These are phyloP conservation scores for Rhizoclosmatium globosum DNA, from an alignment of 192 early-diverging fungal genomes.

Conservation along the genomic window DNA sequence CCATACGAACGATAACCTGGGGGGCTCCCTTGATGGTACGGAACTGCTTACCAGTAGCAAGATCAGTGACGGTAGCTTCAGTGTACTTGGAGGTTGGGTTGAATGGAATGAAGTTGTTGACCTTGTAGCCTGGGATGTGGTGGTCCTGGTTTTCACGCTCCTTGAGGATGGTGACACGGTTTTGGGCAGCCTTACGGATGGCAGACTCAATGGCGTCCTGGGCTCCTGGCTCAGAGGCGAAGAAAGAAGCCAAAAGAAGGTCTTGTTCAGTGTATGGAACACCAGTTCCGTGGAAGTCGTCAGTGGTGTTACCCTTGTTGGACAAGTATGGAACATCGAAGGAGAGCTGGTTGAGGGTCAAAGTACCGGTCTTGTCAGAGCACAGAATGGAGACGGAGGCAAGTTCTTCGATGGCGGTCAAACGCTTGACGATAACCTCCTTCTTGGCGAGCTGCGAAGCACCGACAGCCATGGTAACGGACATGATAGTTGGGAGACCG, in stretches of 20 bases:
- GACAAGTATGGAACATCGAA: constrained; percentile 81
- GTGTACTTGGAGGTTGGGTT: constrained; percentile 92
- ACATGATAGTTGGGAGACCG: constrained; percentile 91
- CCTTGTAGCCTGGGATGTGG: constrained; percentile 85
- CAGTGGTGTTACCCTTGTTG: constrained; percentile 61
- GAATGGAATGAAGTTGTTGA: constrained; percentile 88
- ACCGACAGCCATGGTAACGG: constrained; percentile 95
- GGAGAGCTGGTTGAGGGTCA: constrained; percentile 90
- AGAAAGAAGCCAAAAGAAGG: constrained; percentile 79
- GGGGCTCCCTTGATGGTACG: constrained; percentile 93
- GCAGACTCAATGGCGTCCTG: constrained; percentile 91
- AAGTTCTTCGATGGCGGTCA: constrained; percentile 91
- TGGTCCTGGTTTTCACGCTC: constrained; percentile 64
- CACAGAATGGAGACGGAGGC: constrained; percentile 83
- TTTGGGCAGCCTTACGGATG: constrained; percentile 83
- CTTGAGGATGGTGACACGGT: constrained; percentile 73
- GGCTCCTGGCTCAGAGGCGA: constrained; percentile 85
- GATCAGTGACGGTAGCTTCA: constrained; percentile 81
- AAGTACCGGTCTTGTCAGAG: constrained; percentile 85
- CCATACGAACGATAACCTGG: constrained; percentile 84
- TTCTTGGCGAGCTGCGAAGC: constrained; percentile 86
- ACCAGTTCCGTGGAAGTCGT: constrained; percentile 67
- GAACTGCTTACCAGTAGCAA: constrained; percentile 78
- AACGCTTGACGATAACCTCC: constrained; percentile 92
- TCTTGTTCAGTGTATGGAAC: constrained; percentile 69